Evolutionary conservation across 441 rosid genomes (phyloP).

Genomic region (Populus trichocarpa): DNA sequence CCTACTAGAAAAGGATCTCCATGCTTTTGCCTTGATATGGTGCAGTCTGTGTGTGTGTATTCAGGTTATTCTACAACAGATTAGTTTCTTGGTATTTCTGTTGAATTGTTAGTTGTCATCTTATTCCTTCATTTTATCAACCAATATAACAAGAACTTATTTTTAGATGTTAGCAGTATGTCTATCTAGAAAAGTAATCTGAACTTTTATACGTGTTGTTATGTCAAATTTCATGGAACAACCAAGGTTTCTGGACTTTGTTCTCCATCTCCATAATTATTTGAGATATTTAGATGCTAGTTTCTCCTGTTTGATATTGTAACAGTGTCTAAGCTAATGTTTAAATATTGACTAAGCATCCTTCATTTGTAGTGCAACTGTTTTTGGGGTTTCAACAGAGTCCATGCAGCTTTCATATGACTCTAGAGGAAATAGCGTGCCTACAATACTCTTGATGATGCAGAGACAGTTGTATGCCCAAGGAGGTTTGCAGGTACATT

Average conservation of each 20-base stretch:
- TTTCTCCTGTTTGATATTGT: background rate
- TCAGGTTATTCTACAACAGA: background rate
- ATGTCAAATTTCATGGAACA: background rate
- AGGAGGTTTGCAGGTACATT: conserved; percentile 81
- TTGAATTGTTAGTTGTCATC: background rate
- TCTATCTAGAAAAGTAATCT: background rate
- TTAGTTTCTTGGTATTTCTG: background rate
- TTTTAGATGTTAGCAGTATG: background rate
- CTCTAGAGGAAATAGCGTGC: conserved; percentile 79
- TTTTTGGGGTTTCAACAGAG: conserved; percentile 87
- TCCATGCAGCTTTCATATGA: conserved; percentile 89
- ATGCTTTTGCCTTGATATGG: background rate
- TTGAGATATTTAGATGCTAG: background rate
- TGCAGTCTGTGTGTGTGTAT: background rate
- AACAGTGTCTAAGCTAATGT: background rate
- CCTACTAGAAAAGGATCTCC: background rate
- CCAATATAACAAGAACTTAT: background rate
- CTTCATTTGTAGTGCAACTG: conserved; percentile 57
- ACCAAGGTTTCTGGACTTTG: background rate
- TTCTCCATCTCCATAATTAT: background rate
- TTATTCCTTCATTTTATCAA: background rate
- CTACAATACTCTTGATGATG: conserved; percentile 76
- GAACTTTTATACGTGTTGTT: background rate
- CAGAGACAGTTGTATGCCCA: conserved; percentile 62
- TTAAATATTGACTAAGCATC: background rate